Percentiles rank a stretch among this genome's conserved stretches.
phyloP scores from a whole-genome alignment of 495 filamentous ascomycete species.

The Aspergillus carlsbadensis region DNA sequence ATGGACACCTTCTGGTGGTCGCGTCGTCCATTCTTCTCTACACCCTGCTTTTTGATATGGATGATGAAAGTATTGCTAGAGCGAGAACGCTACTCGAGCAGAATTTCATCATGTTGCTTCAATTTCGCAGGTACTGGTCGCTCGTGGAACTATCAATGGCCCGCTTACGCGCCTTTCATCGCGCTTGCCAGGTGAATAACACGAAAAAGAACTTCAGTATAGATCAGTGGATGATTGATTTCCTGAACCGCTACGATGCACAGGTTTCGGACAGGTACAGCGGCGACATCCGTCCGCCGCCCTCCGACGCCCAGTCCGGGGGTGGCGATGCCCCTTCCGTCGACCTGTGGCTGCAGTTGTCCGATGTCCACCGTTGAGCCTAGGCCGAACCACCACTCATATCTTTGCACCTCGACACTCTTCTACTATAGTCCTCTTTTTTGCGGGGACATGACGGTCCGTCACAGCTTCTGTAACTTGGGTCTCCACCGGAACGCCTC shows the following conservation, averaged over 20 bases:
- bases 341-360: not conserved
- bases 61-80: not conserved
- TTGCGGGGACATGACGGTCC: too few species aligned
- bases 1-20: slow-evolving; percentile 8
- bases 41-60: slow-evolving; percentile 5
- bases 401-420: not conserved
- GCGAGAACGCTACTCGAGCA: slow-evolving; percentile 8
- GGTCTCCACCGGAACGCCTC: too few species aligned
- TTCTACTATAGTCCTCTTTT: too few species aligned
- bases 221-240: slow-evolving; percentile 9
- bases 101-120: slow-evolving; percentile 11
- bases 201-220: slow-evolving; percentile 7
- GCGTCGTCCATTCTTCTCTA: slow-evolving; percentile 1
- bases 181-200: slow-evolving; percentile 11
- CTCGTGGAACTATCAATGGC: slow-evolving; percentile 12
- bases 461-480: too few species aligned
- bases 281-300: not conserved
- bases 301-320: not conserved
- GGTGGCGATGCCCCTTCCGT: not conserved
- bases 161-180: slow-evolving; percentile 8
- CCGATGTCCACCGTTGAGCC: not conserved
- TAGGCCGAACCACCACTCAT: not conserved
- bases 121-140: slow-evolving; percentile 8
- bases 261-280: slow-evolving; percentile 1
- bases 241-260: slow-evolving; percentile 8